A percentile compares a stretch with the other conserved stretches of the same genome.
Evolutionary conservation across 2,329 filamentous ascomycete genomes (phyloP).

Genomic region (Aspergillus pseudoviridinutans): DNA sequence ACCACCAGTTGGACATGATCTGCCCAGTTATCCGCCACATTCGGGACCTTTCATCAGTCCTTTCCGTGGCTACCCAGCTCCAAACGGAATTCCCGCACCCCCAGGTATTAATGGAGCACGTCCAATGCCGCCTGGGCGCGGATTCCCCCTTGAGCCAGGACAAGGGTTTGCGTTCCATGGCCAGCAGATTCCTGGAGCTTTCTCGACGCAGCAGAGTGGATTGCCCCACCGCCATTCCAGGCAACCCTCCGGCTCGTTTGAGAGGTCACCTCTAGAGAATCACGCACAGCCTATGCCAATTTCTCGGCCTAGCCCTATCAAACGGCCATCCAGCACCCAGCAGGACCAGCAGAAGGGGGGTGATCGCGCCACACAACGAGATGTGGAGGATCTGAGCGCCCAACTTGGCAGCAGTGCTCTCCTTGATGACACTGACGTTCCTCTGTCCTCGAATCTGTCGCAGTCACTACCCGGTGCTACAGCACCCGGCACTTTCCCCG

Average conservation of each 20-base stretch:
- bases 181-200: conserved; percentile 37
- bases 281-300: conserved; percentile 66
- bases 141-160: conserved; percentile 48
- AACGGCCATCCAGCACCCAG: conserved; percentile 72
- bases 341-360: conserved; percentile 43
- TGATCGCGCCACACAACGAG: conserved; percentile 45
- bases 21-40: conserved; percentile 53
- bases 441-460: conserved; percentile 51
- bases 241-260: conserved; percentile 65
- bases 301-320: conserved; percentile 78
- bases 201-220: conserved; percentile 33
- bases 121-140: conserved; percentile 55
- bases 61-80: conserved; percentile 51
- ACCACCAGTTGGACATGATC: conserved; percentile 46
- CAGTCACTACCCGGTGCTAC: conserved; percentile 49
- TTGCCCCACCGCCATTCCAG: conserved; percentile 63
- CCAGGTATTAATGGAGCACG: conserved; percentile 59
- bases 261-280: conserved; percentile 57
- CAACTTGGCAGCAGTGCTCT: conserved; percentile 89
- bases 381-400: conserved; percentile 68
- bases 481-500: conserved; percentile 48
- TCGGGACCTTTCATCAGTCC: conserved; percentile 50
- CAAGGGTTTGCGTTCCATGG: conserved; percentile 40
- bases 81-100: conserved; percentile 52
- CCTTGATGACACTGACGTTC: conserved; percentile 68